phyloP scores from a whole-genome alignment of 31 red algal species.

The Asparagopsis taxiformis region DNA sequence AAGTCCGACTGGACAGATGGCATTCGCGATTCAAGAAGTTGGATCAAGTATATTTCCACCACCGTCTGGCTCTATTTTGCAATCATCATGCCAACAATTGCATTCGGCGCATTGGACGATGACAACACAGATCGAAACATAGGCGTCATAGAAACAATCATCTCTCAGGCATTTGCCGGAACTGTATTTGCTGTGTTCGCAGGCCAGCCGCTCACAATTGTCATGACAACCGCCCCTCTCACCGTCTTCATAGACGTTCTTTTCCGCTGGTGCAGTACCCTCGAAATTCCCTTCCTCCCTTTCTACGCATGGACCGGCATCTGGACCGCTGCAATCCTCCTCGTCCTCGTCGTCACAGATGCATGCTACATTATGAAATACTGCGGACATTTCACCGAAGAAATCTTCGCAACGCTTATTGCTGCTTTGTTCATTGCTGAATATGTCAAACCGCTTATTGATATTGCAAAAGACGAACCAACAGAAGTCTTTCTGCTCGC shows the following conservation, averaged over 20 bases:
- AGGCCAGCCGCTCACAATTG: slow-evolving; percentile 92
- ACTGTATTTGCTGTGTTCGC: slow-evolving; percentile 75
- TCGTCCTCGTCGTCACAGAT: slow-evolving; percentile 70
- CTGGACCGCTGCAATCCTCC: slow-evolving; percentile 87
- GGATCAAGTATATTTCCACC: slow-evolving; percentile 87
- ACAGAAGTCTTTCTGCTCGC: slow-evolving; percentile 78
- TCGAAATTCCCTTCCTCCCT: slow-evolving; percentile 86
- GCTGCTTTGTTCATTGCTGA: slow-evolving; percentile 81
- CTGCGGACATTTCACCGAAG: slow-evolving; percentile 93
- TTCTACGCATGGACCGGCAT: slow-evolving; percentile 99
- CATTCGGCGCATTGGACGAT: slow-evolving; percentile 87
- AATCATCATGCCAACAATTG: slow-evolving; percentile 87
- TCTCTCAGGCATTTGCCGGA: slow-evolving; percentile 81
- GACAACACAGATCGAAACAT: slow-evolving; percentile 78
- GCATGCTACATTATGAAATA: slow-evolving; percentile 75
- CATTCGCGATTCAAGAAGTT: slow-evolving; percentile 41
- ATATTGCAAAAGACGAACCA: slow-evolving; percentile 54
- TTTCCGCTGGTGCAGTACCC: slow-evolving; percentile 59
- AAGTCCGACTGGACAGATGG: slow-evolving; percentile 88
- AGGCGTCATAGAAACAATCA: slow-evolving; percentile 89
- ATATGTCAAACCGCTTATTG: slow-evolving; percentile 78
- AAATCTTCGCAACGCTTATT: slow-evolving; percentile 93
- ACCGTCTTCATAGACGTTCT: slow-evolving; percentile 90
- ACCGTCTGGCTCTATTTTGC: slow-evolving; percentile 91
- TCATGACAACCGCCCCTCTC: slow-evolving; percentile 85